Conservation (phyloP, 192 early-diverging fungal species). For the Gamsiella multidivaricata region DNA sequence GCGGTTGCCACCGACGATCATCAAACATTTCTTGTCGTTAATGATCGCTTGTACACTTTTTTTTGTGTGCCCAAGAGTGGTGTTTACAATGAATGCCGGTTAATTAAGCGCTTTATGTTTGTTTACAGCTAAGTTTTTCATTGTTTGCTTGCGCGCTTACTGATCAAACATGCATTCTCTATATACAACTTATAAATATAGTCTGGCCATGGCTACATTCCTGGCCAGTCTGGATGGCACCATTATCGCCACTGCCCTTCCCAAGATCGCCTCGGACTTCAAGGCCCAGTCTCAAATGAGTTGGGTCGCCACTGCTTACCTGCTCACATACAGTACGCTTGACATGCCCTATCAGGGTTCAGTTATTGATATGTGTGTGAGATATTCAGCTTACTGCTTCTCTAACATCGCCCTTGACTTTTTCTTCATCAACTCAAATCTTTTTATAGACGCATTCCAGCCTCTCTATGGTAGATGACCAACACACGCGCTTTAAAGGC, state of each 20-base stretch:
- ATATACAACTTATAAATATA: neutral
- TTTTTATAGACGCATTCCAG: slow-evolving; percentile 21
- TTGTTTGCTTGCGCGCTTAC: neutral
- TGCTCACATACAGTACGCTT: slow-evolving; percentile 61
- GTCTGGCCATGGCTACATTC: slow-evolving; percentile 63
- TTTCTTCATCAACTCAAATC: neutral
- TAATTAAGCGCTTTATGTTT: slow-evolving; percentile 1
- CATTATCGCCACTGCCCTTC: slow-evolving; percentile 70
- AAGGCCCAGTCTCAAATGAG: slow-evolving; percentile 68
- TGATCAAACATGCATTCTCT: neutral
- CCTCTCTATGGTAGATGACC: slow-evolving; percentile 32
- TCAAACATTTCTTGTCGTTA: too few species aligned
- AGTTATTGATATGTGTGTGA: too few species aligned
- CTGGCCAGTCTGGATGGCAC: slow-evolving; percentile 69
- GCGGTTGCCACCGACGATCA: too few species aligned
- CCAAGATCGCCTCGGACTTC: slow-evolving; percentile 67
- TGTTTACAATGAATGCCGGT: too few species aligned
- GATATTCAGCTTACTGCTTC: neutral
- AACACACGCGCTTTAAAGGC: neutral
- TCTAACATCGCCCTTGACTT: neutral
- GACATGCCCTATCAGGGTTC: neutral
- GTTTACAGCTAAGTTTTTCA: neutral
- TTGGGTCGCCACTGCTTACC: slow-evolving; percentile 83
- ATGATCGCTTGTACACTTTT: too few species aligned
- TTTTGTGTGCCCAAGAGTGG: too few species aligned